These are phyloP conservation scores for Pseudogymnoascus sp. DNA, from an alignment of 2,329 filamentous ascomycete species.

Conservation along the genomic window DNA sequence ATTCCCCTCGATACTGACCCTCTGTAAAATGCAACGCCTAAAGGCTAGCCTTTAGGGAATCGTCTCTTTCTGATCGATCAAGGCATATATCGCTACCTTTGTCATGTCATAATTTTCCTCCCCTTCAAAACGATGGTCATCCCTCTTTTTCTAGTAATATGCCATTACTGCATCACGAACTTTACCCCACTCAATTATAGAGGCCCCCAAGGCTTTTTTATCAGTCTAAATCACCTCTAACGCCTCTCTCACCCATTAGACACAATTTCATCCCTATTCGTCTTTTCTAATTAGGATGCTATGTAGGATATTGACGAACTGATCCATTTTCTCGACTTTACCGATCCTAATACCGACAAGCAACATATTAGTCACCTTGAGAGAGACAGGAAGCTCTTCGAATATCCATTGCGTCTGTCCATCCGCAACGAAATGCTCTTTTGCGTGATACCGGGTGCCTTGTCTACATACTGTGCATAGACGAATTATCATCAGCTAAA, in stretches of 20 bases:
- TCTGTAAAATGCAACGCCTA: background rate
- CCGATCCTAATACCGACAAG: slow-evolving; percentile 32
- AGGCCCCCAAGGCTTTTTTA: slow-evolving; percentile 31
- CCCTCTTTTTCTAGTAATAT: slow-evolving; percentile 31
- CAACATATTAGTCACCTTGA: slow-evolving; percentile 21
- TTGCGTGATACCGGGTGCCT: slow-evolving; percentile 29
- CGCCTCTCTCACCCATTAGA: slow-evolving; percentile 32
- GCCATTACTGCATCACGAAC: slow-evolving; percentile 29
- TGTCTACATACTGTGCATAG: slow-evolving; percentile 19
- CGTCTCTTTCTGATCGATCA: slow-evolving; percentile 11
- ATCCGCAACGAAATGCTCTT: slow-evolving; percentile 8
- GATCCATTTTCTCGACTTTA: slow-evolving; percentile 31
- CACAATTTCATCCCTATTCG: slow-evolving; percentile 33
- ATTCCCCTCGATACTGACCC: background rate
- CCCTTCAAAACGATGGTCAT: slow-evolving; percentile 16
- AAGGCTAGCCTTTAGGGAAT: background rate
- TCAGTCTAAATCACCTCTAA: slow-evolving; percentile 29
- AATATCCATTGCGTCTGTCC: background rate
- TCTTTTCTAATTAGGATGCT: slow-evolving; percentile 27
- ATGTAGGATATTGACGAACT: slow-evolving; percentile 28
- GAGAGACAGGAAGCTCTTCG: slow-evolving; percentile 6
- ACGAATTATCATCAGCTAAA: background rate
- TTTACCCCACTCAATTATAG: slow-evolving; percentile 30
- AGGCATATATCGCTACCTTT: slow-evolving; percentile 12
- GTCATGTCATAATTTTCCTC: slow-evolving; percentile 10